Evolutionary conservation across 2,329 filamentous ascomycete genomes (phyloP).

Genomic region (Aspergillus sp.): DNA sequence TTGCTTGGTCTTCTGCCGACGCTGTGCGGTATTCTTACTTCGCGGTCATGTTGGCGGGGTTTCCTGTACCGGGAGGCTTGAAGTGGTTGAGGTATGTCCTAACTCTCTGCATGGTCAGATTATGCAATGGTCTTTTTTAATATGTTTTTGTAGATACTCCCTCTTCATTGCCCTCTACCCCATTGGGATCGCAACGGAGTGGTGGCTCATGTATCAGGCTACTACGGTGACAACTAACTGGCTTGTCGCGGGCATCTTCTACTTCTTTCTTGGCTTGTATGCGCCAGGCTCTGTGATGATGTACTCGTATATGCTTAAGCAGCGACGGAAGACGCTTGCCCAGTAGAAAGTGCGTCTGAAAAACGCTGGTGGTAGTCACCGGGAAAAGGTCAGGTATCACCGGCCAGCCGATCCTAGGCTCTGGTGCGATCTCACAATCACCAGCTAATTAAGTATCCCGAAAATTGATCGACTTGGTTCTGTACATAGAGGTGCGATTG

Average conservation of each 20-base stretch:
- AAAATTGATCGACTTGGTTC: too few species aligned
- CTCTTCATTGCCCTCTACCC: slow-evolving; percentile 30
- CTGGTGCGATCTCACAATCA: not conserved
- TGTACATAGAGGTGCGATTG: not conserved
- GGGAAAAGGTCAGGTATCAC: too few species aligned
- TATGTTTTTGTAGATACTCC: slow-evolving; percentile 23
- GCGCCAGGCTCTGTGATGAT: slow-evolving; percentile 32
- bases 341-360: not conserved
- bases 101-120: not conserved
- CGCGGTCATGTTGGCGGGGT: slow-evolving; percentile 20
- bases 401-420: not conserved
- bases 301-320: slow-evolving; percentile 33
- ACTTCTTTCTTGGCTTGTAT: slow-evolving; percentile 30
- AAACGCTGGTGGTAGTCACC: not conserved
- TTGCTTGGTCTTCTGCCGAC: slow-evolving; percentile 31
- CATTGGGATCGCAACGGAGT: slow-evolving; percentile 29
- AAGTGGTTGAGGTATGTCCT: slow-evolving; percentile 26
- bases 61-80: slow-evolving; percentile 13
- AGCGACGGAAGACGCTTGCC: slow-evolving; percentile 26
- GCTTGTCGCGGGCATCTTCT: slow-evolving; percentile 20
- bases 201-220: slow-evolving; percentile 31
- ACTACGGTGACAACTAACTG: slow-evolving; percentile 11
- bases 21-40: slow-evolving; percentile 29
- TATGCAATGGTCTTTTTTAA: not conserved
- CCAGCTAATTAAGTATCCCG: not conserved